Conservation (phyloP, 129 eudicot species). For the Lactuca sativa region DNA sequence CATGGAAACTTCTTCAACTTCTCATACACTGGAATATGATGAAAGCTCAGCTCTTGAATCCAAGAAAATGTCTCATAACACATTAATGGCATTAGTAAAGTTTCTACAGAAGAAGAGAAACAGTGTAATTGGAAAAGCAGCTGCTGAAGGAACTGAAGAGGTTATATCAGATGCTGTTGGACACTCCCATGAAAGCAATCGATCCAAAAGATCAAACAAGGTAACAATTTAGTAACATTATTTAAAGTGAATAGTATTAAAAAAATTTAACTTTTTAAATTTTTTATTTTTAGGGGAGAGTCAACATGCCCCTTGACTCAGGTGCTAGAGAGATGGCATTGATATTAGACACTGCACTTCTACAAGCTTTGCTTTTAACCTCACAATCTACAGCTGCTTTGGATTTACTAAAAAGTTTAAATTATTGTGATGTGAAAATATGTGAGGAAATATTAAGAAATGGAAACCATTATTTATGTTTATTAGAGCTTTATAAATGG, state of each 20-base stretch:
- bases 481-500: slow-evolving; percentile 79
- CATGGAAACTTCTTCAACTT: slow-evolving; percentile 59
- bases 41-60: slow-evolving; percentile 70
- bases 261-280: slow-evolving; percentile 11
- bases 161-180: slow-evolving; percentile 93
- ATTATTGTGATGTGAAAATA: no score
- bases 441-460: no score
- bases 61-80: slow-evolving; percentile 91
- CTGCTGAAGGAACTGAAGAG: slow-evolving; percentile 97
- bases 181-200: not conserved
- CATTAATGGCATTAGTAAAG: slow-evolving; percentile 92
- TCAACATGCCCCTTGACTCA: slow-evolving; percentile 36
- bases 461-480: slow-evolving; percentile 25
- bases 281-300: slow-evolving; percentile 61
- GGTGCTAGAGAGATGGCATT: slow-evolving; percentile 56
- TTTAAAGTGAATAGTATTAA: no score
- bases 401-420: slow-evolving; percentile 45
- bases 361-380: slow-evolving; percentile 82
- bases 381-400: slow-evolving; percentile 75
- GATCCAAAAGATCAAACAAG: slow-evolving; percentile 29
- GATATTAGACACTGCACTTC: slow-evolving; percentile 91
- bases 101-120: slow-evolving; percentile 85
- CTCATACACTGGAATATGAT: slow-evolving; percentile 57
- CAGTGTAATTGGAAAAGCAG: slow-evolving; percentile 76
- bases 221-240: slow-evolving; percentile 31